Conservation (phyloP, 2,329 filamentous ascomycete genomes). For the Lachnellula cervina region DNA sequence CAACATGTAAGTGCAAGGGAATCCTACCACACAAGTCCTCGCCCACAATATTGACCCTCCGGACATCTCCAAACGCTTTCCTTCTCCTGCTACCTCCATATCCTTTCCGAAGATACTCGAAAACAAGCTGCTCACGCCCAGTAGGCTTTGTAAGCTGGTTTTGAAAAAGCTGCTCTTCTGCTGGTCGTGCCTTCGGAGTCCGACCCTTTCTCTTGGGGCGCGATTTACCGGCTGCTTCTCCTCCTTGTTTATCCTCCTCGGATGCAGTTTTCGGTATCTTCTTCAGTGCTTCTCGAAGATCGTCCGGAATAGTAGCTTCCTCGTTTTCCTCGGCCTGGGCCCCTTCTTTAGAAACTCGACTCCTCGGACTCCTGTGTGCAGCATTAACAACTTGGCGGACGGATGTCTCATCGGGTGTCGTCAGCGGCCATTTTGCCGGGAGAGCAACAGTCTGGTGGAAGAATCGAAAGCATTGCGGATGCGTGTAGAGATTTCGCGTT, state of each 20-base stretch:
- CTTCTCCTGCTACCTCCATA: background rate
- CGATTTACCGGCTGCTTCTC: no score
- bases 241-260: no score
- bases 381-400: no score
- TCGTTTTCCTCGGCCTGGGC: background rate
- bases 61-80: constrained; percentile 29
- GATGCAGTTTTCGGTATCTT: no score
- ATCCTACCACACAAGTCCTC: constrained; percentile 41
- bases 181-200: background rate
- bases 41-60: constrained; percentile 49
- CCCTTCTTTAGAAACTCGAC: background rate
- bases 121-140: background rate
- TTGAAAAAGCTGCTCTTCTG: background rate
- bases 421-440: background rate
- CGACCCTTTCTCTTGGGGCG: background rate
- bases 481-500: background rate
- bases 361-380: no score
- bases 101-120: constrained; percentile 7
- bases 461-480: background rate
- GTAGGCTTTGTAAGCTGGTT: background rate
- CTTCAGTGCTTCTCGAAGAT: no score
- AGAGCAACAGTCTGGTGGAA: background rate
- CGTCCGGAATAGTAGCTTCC: background rate
- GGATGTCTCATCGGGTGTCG: background rate
- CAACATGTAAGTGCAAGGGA: background rate